These are phyloP conservation scores for Puccinia polysora DNA, from an alignment of 1,284 basidiomycete species.

Conservation along the genomic window DNA sequence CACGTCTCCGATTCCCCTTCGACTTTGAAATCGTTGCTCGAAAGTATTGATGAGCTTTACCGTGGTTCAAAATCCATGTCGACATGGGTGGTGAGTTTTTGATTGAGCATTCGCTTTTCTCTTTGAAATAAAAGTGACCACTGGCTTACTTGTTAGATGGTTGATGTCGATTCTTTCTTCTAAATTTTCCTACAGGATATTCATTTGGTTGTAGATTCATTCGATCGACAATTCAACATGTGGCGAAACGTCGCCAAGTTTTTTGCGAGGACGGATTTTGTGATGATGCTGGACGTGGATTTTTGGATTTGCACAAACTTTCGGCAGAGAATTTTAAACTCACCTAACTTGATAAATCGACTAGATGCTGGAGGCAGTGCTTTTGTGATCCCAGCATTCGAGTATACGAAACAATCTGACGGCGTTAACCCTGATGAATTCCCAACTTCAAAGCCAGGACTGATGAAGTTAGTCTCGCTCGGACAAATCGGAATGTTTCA, in stretches of 20 bases:
- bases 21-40: constrained; percentile 15
- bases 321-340: constrained; percentile 58
- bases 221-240: constrained; percentile 74
- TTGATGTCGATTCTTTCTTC: too few species aligned
- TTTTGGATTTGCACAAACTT: constrained; percentile 77
- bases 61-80: constrained; percentile 31
- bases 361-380: constrained; percentile 61
- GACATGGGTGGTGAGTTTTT: constrained; percentile 37
- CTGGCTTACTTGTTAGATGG: too few species aligned
- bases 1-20: constrained; percentile 58
- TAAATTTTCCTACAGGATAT: constrained; percentile 65
- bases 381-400: constrained; percentile 73
- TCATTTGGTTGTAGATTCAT: constrained; percentile 76
- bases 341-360: constrained; percentile 52
- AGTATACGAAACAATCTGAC: constrained; percentile 63
- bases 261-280: constrained; percentile 70
- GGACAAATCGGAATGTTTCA: constrained; percentile 69
- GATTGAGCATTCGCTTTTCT: too few species aligned
- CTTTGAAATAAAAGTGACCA: too few species aligned
- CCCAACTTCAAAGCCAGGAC: constrained; percentile 62
- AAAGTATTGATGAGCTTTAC: constrained; percentile 32
- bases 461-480: constrained; percentile 60
- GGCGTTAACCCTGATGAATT: constrained; percentile 62
- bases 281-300: constrained; percentile 84
- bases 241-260: constrained; percentile 77